A percentile compares a stretch with the other conserved stretches of the same genome.
These are phyloP conservation scores for Boletus vermiculosoides DNA, from an alignment of 768 basidiomycete genomes.

Conservation along the genomic window DNA sequence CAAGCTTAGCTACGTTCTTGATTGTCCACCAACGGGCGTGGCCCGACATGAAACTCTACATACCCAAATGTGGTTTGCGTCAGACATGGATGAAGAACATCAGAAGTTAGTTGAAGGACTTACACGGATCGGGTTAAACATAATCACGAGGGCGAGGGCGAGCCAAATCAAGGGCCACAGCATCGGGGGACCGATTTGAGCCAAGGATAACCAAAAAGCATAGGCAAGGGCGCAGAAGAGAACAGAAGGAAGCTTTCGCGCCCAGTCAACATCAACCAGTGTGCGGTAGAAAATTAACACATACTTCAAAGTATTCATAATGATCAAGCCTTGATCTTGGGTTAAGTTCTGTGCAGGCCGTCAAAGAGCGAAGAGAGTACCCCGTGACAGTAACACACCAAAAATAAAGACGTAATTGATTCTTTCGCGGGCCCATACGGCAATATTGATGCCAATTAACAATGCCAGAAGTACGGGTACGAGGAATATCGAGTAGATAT, in stretches of 20 bases:
- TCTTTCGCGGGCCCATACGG: slow-evolving; percentile 70
- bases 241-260: slow-evolving; percentile 67
- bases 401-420: slow-evolving; percentile 94
- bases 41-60: slow-evolving; percentile 40
- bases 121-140: slow-evolving; percentile 76
- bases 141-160: slow-evolving; percentile 50
- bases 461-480: slow-evolving; percentile 74
- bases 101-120: background rate
- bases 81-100: background rate
- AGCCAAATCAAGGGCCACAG: slow-evolving; percentile 86
- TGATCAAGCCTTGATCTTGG: slow-evolving; percentile 70
- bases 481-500: slow-evolving; percentile 71
- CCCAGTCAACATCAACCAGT: background rate
- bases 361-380: background rate
- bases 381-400: slow-evolving; percentile 46
- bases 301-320: slow-evolving; percentile 71
- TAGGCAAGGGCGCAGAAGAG: slow-evolving; percentile 69
- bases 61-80: slow-evolving; percentile 36
- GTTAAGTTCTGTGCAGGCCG: slow-evolving; percentile 54
- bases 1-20: slow-evolving; percentile 55
- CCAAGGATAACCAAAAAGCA: slow-evolving; percentile 83
- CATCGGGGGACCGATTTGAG: slow-evolving; percentile 62
- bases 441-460: slow-evolving; percentile 76
- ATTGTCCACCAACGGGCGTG: slow-evolving; percentile 73
- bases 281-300: slow-evolving; percentile 10